Base-by-base conservation (phyloP, 2,329 filamentous ascomycete genomes). In the Fusarium coicis region DNA sequence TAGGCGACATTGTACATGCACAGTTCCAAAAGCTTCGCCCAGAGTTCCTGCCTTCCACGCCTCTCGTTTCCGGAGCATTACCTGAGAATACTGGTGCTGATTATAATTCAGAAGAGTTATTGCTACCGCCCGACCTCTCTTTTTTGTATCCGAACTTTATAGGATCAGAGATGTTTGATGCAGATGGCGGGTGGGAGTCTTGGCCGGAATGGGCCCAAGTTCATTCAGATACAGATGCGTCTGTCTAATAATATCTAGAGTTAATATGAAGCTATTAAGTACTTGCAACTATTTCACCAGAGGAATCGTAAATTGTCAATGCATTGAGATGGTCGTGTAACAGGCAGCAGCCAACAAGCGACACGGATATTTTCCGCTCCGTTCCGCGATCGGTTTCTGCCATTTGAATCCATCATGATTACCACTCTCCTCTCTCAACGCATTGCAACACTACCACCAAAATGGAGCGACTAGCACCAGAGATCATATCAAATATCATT, bases 1-100 rank as follows among this genome's bases (percentile, higher is more conserved):
- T 79, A 0, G 71, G 77, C 7, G 66, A 78, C 19, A 71, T 79
- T n/a, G 61, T 79, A 5, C 60, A 63, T 7, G 69, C 72, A 2
- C 72, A 76, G 30, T 76, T 79, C 23, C 61, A 68, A 18, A 76
- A 73, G 30, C 50, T 78, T 18, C 66, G 73, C 7, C 73, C 73
- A 54, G 18, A 39, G 10, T 73, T 73, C n/a, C 39, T 47, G 3
- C 37, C 70, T 4, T 23, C 46, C 3, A 53, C 42, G 15, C 40
- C 40, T 7, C 7, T 30, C 8, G 10, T 53, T 8, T 4, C 26
- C 3, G 30, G 36, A 10, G 7, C 43, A 5, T 2, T 37, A 19
- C 19, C 36, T 10, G 34, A 34, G 1, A 40, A 44, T 7, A 4
- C 37, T 16, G 28, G 21, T 18, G 7, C 15, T 16, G 4, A 23